phyloP scores from a whole-genome alignment of 164 flowering plant species.

The Tetrastigma voinierianum region DNA sequence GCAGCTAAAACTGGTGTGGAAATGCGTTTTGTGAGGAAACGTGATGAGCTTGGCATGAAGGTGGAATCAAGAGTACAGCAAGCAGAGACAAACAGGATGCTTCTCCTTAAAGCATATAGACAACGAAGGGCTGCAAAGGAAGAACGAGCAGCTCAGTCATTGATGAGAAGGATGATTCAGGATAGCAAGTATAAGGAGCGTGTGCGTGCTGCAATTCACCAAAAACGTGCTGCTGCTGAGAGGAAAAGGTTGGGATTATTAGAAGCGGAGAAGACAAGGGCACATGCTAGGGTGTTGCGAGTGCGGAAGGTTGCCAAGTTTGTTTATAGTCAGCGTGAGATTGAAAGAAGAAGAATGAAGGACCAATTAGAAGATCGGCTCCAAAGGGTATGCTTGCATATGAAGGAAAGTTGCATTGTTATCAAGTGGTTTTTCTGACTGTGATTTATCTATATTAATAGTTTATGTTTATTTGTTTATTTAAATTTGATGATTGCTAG shows the following conservation, averaged over 20 bases:
- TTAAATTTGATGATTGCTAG: slow-evolving; percentile 29
- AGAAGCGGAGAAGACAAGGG: slow-evolving; percentile 85
- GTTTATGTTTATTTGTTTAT: neutral
- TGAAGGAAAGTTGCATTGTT: neutral
- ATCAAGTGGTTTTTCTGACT: neutral
- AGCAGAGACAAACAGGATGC: slow-evolving; percentile 88
- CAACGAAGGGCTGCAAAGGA: slow-evolving; percentile 69
- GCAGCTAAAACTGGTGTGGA: slow-evolving; percentile 84
- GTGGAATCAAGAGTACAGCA: slow-evolving; percentile 77
- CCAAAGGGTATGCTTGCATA: slow-evolving; percentile 62
- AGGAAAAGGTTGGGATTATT: slow-evolving; percentile 74
- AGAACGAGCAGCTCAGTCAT: slow-evolving; percentile 78
- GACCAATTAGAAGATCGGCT: slow-evolving; percentile 76
- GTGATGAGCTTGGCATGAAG: slow-evolving; percentile 68
- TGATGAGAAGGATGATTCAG: slow-evolving; percentile 58
- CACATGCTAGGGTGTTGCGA: slow-evolving; percentile 63
- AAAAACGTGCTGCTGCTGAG: slow-evolving; percentile 95
- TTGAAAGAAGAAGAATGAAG: slow-evolving; percentile 70
- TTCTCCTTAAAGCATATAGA: slow-evolving; percentile 60
- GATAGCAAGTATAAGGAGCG: slow-evolving; percentile 83
- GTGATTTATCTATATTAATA: neutral
- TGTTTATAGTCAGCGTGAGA: slow-evolving; percentile 67
- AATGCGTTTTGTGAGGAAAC: slow-evolving; percentile 66
- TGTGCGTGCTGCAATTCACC: slow-evolving; percentile 71
- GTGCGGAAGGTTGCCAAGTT: slow-evolving; percentile 70